phyloP scores from a whole-genome alignment of 495 filamentous ascomycete species.

The Penicillium samsonianum region DNA sequence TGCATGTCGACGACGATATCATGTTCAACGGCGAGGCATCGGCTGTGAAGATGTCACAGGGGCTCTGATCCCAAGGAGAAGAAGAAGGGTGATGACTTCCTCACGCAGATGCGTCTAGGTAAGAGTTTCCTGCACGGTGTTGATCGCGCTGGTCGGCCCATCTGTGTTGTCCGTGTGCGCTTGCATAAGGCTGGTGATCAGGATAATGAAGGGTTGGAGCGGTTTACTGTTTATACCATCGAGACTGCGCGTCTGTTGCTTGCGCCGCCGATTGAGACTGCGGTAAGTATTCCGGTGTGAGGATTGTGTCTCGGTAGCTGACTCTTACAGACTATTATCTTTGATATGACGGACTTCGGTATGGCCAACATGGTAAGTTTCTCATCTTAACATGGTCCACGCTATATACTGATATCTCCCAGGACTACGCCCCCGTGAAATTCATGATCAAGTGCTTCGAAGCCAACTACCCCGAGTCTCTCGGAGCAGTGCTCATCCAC shows the following conservation, averaged over 20 bases:
- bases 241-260: constrained; percentile 88
- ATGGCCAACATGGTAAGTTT: constrained; percentile 86
- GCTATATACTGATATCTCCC: constrained; percentile 16
- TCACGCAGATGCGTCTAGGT: constrained; percentile 83
- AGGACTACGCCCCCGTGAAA: constrained; percentile 95
- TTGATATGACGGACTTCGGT: constrained; percentile 93
- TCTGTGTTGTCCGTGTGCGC: constrained; percentile 81
- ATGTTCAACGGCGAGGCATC: constrained; percentile 75
- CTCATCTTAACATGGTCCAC: not conserved
- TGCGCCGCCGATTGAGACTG: constrained; percentile 80
- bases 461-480: constrained; percentile 93
- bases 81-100: constrained; percentile 77
- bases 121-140: constrained; percentile 91
- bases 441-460: constrained; percentile 99
- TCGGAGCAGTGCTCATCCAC: constrained; percentile 93
- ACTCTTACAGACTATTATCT: constrained; percentile 68
- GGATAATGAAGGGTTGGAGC: constrained; percentile 73
- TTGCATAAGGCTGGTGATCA: constrained; percentile 83
- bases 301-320: constrained; percentile 17
- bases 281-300: constrained; percentile 58
- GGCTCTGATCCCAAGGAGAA: constrained; percentile 54
- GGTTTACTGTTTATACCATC: constrained; percentile 91
- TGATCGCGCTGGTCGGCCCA: constrained; percentile 82
- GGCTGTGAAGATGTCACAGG: constrained; percentile 60
- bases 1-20: constrained; percentile 85